phyloP scores from a whole-genome alignment of 2,329 filamentous ascomycete species.

The Teratosphaeria epicoccoides region DNA sequence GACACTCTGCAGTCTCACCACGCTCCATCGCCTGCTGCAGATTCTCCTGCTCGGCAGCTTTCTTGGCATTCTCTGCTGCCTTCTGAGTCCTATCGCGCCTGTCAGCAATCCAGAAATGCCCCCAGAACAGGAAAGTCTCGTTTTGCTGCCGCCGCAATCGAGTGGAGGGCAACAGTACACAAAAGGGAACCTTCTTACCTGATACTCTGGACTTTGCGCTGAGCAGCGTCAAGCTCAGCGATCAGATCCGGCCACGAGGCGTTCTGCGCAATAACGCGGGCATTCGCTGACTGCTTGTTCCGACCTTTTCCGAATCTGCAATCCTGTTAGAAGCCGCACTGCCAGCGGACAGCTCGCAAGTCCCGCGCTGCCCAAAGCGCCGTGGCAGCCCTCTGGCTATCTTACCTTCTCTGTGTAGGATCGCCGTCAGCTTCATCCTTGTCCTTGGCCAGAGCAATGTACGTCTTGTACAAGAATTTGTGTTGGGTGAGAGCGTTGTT shows the following conservation, averaged over 20 bases:
- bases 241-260: conserved; percentile 13
- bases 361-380: too few relatives aligned
- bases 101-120: neutral
- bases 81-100: conserved; percentile 8
- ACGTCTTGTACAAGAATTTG: conserved; percentile 30
- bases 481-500: conserved; percentile 18
- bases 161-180: too few relatives aligned
- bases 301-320: conserved; percentile 11
- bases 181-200: neutral
- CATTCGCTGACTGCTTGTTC: conserved; percentile 8
- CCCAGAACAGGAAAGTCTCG: too few relatives aligned
- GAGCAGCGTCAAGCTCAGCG: conserved; percentile 27
- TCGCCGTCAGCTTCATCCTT: conserved; percentile 10
- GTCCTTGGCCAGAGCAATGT: conserved; percentile 23
- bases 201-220: conserved; percentile 14
- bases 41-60: conserved; percentile 28
- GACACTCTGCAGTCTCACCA: conserved; percentile 51
- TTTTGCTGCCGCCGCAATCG: neutral
- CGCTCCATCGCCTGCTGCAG: conserved; percentile 24
- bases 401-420: neutral
- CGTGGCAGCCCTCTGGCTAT: too few relatives aligned
- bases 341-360: too few relatives aligned
- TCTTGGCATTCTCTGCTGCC: conserved; percentile 12
- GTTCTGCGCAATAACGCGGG: conserved; percentile 16
- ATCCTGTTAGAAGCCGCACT: neutral